Evolutionary conservation across 768 basidiomycete genomes (phyloP), one percentile per base, ranked within the genome.

Genomic region (Gyrodon lividus): DNA sequence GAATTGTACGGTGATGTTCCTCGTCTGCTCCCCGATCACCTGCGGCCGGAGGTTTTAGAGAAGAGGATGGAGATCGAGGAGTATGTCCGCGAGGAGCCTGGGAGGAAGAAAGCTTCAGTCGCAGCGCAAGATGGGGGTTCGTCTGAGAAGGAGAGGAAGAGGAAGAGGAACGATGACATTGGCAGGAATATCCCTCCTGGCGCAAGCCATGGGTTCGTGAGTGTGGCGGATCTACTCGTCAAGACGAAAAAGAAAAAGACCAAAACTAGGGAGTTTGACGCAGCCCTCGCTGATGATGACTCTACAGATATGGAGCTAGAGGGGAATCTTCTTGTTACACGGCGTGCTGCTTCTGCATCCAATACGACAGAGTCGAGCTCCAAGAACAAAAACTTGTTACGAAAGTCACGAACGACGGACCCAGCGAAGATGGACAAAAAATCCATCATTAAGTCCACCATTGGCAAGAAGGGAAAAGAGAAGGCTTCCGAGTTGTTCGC

Each of bases 1-100:
- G 94, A 98, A 67, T 78, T 98, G 9, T 99, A 93, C 61, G 84
- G 78, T n/a, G 97, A 99, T 65, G 90, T 96, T 45, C 82, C 85
- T 51, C 87, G 92, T 0, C 74, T 99, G 10, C 72, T 98, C 3
- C 94, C 96, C 0, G 81, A 79, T 33, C 78, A 89, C 55, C 70
- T 86, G 56, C 84, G 86, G 39, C 94, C 94, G 0, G 75, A 82
- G 53, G 87, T 83, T 58, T 69, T 92, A 30, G 89, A 95, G 70
- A 87, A 86, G 70, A 75, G 72, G 19, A 92, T 97, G 83, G 86
- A 87, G 45, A 89, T 94, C 34, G 81, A 86, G 59, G 80, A 83
- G 56, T 86, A 89, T 58, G 75, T 80, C 28, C 82, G 84, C 34
- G 76, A 79, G 55, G 72, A 76, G 37, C 67, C 62, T 19, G 70